Evolutionary conservation across 2,329 filamentous ascomycete species (phyloP), one percentile per base, ranked within the genome.

Genomic region (Scortechinia acanthostroma): DNA sequence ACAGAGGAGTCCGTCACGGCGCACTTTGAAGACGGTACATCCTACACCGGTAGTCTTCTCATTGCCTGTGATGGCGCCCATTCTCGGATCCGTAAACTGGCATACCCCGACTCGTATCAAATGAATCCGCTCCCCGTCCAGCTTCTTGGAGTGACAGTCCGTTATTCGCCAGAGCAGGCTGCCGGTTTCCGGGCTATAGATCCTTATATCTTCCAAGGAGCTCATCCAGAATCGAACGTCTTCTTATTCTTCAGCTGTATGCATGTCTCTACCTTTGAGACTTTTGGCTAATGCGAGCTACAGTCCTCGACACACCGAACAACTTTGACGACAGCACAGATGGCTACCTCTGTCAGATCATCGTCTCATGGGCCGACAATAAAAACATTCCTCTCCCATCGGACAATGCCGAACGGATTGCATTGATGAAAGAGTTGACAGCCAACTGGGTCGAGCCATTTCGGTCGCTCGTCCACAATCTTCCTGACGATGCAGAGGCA

Each of bases 201-300:
- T 45, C 69, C 75, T 0, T 74, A 70, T 35, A 74, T 79, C 43
- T 64, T 79, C 17, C 74, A 79, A 43, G 75, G 75, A 0, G 66
- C 68, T 1, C 66, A 77, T 28, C 74, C 76, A 0, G 56, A 63
- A 21, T 71, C 73, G 3, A 64, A 73, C 35, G 64, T 66, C 0
- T 80, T 72, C 52, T 53, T 76, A 16, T 80, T 72, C 52, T 70
- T 77, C 46, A 75, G 72, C 44, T 58, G 71, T 73, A 51, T 47
- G 66, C 53, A 16, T 44, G 21, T 14, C 5, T 13, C 13, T 21
- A 21, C 16, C 19, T 14, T n/a, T 16, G 13, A 13, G 14, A 6
- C n/a, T 17, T 16, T 21, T 17, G 3, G 3, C 2, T 16, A 28
- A 6, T 3, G 17, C 42, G 13, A n/a, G 22, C 23, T 49, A 13